phyloP scores from a whole-genome alignment of 2,329 filamentous ascomycete species.

The Xylariales sp. region DNA sequence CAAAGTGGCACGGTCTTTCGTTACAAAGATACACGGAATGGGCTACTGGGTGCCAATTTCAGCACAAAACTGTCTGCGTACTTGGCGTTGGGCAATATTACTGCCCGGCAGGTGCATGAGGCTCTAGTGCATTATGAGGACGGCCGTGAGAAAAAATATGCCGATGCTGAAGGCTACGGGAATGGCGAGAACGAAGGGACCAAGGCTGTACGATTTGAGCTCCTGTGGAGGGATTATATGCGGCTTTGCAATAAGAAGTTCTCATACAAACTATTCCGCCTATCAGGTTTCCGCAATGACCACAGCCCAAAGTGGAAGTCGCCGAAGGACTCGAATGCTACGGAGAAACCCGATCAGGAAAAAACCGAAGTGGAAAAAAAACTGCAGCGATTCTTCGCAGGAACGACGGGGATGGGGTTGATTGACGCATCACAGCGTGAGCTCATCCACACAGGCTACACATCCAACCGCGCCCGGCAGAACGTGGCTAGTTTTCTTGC shows the following conservation, averaged over 20 bases:
- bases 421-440: slow-evolving; percentile 77
- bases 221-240: slow-evolving; percentile 81
- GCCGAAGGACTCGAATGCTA: slow-evolving; percentile 24
- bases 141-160: slow-evolving; percentile 40
- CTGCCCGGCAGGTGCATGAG: slow-evolving; percentile 67
- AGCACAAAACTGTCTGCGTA: slow-evolving; percentile 74
- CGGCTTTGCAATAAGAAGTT: slow-evolving; percentile 70
- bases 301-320: slow-evolving; percentile 46
- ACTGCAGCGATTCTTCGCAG: slow-evolving; percentile 57
- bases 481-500: slow-evolving; percentile 72
- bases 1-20: slow-evolving; percentile 47
- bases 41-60: slow-evolving; percentile 64
- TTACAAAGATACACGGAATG: slow-evolving; percentile 71
- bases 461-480: slow-evolving; percentile 70
- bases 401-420: slow-evolving; percentile 69
- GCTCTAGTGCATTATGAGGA: slow-evolving; percentile 67
- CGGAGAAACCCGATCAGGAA: slow-evolving; percentile 30
- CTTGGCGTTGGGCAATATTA: slow-evolving; percentile 67
- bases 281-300: slow-evolving; percentile 57
- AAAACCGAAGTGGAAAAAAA: slow-evolving; percentile 40
- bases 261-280: slow-evolving; percentile 56
- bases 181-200: slow-evolving; percentile 71
- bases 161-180: slow-evolving; percentile 52
- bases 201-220: slow-evolving; percentile 63
- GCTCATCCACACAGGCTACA: slow-evolving; percentile 71